A percentile compares a stretch with the other conserved stretches of the same genome.
These are phyloP conservation scores for Xylogone sp. DNA, from an alignment of 2,329 filamentous ascomycete genomes.

Conservation along the genomic window DNA sequence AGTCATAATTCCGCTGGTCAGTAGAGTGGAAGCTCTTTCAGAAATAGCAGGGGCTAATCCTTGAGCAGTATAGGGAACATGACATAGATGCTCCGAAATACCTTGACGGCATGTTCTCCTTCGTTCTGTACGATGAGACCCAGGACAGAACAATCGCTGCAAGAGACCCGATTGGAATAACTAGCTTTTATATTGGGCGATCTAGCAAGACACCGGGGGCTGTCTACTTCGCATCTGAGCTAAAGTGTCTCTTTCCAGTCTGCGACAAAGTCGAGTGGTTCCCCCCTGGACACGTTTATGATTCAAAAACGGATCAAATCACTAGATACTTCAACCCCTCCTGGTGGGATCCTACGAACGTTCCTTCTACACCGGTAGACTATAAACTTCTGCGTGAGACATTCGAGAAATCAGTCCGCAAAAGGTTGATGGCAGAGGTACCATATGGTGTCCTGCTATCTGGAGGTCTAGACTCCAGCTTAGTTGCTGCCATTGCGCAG, in stretches of 20 bases:
- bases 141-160: conserved; percentile 90
- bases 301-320: conserved; percentile 82
- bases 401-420: conserved; percentile 87
- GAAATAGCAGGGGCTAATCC: background rate
- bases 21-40: conserved; percentile 24
- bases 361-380: conserved; percentile 79
- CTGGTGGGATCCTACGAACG: conserved; percentile 82
- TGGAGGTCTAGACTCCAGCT: conserved; percentile 89
- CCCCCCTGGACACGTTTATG: conserved; percentile 92
- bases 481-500: conserved; percentile 94
- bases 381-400: conserved; percentile 76
- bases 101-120: conserved; percentile 99
- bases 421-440: conserved; percentile 97
- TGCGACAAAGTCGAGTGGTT: conserved; percentile 95
- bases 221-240: conserved; percentile 93
- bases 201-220: conserved; percentile 77
- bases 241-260: conserved; percentile 88
- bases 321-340: conserved; percentile 87
- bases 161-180: conserved; percentile 94
- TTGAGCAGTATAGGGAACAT: conserved; percentile 78
- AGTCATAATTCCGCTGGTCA: conserved; percentile 94
- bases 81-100: conserved; percentile 87
- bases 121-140: conserved; percentile 94
- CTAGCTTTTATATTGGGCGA: conserved; percentile 95
- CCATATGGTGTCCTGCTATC: conserved; percentile 95